phyloP scores from a whole-genome alignment of 2,329 filamentous ascomycete genomes.

The Alternaria metachromatica region DNA sequence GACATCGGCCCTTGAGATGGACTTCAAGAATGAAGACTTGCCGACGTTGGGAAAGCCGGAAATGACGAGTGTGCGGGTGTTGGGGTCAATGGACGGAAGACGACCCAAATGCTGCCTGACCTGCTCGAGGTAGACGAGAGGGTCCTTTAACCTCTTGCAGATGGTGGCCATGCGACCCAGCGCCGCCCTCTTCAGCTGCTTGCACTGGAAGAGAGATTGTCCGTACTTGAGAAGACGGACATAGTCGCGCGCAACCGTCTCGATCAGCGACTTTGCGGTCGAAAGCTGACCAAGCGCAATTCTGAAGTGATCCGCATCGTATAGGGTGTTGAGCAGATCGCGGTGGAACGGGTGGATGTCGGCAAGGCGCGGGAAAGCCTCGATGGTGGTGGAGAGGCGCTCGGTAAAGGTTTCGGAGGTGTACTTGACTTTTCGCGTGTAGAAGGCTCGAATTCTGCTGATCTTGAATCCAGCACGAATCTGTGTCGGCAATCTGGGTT shows the following conservation, averaged over 20 bases:
- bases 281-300: conserved; percentile 96
- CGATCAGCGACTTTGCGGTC: conserved; percentile 94
- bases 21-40: conserved; percentile 94
- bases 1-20: conserved; percentile 91
- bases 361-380: conserved; percentile 85
- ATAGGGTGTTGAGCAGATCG: conserved; percentile 92
- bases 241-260: conserved; percentile 95
- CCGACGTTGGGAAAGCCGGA: conserved; percentile 93
- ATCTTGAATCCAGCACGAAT: conserved; percentile 97
- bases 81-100: conserved; percentile 97
- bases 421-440: conserved; percentile 93
- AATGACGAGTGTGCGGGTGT: conserved; percentile 93
- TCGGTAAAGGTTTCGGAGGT: conserved; percentile 96
- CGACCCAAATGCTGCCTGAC: conserved; percentile 95
- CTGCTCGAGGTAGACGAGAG: conserved; percentile 93
- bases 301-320: conserved; percentile 70
- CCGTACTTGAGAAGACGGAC: conserved; percentile 96
- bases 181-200: conserved; percentile 95
- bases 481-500: conserved; percentile 80
- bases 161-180: conserved; percentile 98
- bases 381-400: conserved; percentile 88
- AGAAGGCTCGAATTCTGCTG: conserved; percentile 92
- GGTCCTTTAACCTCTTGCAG: conserved; percentile 91
- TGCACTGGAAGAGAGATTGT: conserved; percentile 91
- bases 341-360: conserved; percentile 96